Base-by-base conservation (phyloP, 2,329 filamentous ascomycete species). In the Calonectria pauciramosa region DNA sequence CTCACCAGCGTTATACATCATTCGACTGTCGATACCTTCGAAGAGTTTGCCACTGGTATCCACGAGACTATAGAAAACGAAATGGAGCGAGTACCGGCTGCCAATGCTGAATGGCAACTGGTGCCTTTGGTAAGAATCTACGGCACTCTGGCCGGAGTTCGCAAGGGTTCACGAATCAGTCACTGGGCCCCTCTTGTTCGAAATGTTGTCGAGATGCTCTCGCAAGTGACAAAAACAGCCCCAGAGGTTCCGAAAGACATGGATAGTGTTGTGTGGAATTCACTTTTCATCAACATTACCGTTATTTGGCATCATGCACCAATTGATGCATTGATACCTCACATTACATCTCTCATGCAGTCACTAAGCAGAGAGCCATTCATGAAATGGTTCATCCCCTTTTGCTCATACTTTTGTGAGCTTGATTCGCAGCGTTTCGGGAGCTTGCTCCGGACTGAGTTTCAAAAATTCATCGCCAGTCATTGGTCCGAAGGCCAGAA, bases 1-100 rank as follows among this genome's bases (percentile, higher is more conserved):
- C 84, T 98, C 47, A 94, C 94, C 8, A 96, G 94, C 79, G 87
- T 95, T 36, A 92, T 98, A 66, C 97, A 99, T 83, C 94, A 97
- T 82, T 94, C 94, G 1, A 94, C 91, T 67, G 84, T 89, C 1
- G 93, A 95, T 36, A 95, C 93, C 0, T 96, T 98, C 82, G 87
- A 88, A 65, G 91, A 93, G 4, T 86, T 98, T 0, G 85, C 94
- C 20, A 89, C 93, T 9, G 87, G 91, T 2, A 87, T 97, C 5
- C 83, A 92, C 44, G 88, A 91, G 28, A 87, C 89, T 65, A 85
- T 86, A 3, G 79, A 83, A 51, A 76, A 84, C 1, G 83, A 84
- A 2, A 84, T 86, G 44, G 78, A 83, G 1, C 86, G 87, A 49
- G 80, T 71, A 7, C 52, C 74, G 30, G 49, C 71, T 7, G 34